Evolutionary conservation across 2,329 filamentous ascomycete species (phyloP).

Genomic region (Hysterium pulicare): DNA sequence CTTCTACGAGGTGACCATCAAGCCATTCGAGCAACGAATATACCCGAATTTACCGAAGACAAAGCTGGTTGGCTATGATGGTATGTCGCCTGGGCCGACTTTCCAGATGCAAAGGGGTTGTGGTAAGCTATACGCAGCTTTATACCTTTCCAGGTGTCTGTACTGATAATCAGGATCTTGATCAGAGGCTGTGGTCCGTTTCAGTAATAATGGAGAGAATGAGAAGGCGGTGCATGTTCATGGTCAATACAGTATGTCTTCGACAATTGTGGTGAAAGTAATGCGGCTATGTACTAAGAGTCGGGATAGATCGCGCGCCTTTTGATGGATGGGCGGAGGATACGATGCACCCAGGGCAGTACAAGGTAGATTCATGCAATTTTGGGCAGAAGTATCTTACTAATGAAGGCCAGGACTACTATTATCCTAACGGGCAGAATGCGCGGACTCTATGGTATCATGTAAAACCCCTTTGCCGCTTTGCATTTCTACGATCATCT

Average conservation of each 20-base stretch:
- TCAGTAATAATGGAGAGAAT: conserved; percentile 48
- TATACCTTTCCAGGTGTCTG: no score
- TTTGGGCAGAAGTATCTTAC: not conserved
- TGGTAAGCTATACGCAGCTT: conserved; percentile 16
- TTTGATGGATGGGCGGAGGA: conserved; percentile 57
- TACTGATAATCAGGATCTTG: no score
- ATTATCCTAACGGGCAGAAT: conserved; percentile 56
- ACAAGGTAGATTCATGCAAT: conserved; percentile 40
- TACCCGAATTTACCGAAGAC: conserved; percentile 43
- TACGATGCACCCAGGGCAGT: conserved; percentile 49
- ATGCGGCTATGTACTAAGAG: not conserved
- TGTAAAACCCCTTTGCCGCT: conserved; percentile 35
- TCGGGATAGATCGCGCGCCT: conserved; percentile 32
- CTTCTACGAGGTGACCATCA: conserved; percentile 47
- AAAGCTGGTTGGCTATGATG: conserved; percentile 51
- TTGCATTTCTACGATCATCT: conserved; percentile 22
- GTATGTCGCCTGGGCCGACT: conserved; percentile 53
- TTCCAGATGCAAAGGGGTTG: conserved; percentile 48
- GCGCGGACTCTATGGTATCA: conserved; percentile 59
- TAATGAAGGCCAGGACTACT: conserved; percentile 47
- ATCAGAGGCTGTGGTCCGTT: conserved; percentile 52
- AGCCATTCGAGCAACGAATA: conserved; percentile 39
- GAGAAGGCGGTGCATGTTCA: conserved; percentile 54
- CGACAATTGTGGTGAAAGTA: not conserved
- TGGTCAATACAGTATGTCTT: conserved; percentile 43